Percentiles rank a stretch among this genome's conserved stretches.
These are phyloP conservation scores for Leersia perrieri DNA, from an alignment of 176 grass and related monocot genomes.

Conservation along the genomic window DNA sequence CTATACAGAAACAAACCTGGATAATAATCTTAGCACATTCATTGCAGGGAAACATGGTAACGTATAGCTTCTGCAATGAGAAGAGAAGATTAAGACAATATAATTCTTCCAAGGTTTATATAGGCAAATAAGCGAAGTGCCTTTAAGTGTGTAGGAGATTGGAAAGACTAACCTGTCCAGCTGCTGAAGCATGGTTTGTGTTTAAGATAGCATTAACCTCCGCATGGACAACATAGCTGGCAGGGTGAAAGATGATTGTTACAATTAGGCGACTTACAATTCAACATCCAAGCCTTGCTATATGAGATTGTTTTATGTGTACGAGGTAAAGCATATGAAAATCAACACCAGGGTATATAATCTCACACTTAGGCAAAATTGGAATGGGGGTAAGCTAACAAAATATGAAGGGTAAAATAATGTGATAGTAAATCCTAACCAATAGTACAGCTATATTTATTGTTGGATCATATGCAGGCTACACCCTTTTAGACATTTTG, in stretches of 20 bases:
- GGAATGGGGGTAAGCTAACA: not conserved
- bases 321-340: not conserved
- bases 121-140: not conserved
- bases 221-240: slow-evolving; percentile 96
- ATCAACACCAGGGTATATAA: not conserved
- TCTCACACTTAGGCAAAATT: not conserved
- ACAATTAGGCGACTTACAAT: slow-evolving; percentile 15
- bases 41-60: slow-evolving; percentile 99
- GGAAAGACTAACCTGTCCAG: slow-evolving; percentile 69
- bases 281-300: slow-evolving; percentile 8
- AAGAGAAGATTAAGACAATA: slow-evolving; percentile 11
- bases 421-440: too few species aligned
- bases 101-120: not conserved
- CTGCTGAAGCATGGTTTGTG: slow-evolving; percentile 95
- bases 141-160: not conserved
- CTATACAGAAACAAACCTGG: slow-evolving; percentile 53
- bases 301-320: not conserved
- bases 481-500: not conserved
- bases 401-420: not conserved
- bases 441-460: not conserved
- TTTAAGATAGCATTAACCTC: slow-evolving; percentile 99
- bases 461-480: not conserved
- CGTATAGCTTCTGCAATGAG: slow-evolving; percentile 84
- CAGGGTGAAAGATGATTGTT: slow-evolving; percentile 21
- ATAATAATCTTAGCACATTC: slow-evolving; percentile 99